A percentile compares a stretch with the other conserved stretches of the same genome.
Conservation (phyloP, 495 filamentous ascomycete species). For the Halenospora varia region DNA sequence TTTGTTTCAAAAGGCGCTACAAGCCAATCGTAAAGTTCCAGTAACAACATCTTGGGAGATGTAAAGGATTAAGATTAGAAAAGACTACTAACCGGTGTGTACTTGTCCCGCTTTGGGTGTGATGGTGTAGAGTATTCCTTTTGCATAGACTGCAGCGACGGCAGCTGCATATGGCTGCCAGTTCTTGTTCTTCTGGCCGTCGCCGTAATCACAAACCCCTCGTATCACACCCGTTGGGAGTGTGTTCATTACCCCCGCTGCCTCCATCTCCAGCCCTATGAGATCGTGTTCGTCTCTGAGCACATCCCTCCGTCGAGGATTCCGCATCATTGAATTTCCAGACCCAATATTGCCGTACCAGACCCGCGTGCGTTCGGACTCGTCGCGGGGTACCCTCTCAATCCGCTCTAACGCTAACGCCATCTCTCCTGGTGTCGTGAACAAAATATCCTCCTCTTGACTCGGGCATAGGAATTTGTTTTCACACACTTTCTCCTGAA, state of each 20-base stretch:
- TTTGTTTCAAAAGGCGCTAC: not conserved
- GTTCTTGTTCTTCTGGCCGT: constrained; percentile 35
- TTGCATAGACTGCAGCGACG: constrained; percentile 38
- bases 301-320: constrained; percentile 7
- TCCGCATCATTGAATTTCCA: constrained; percentile 22
- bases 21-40: not conserved
- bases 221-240: constrained; percentile 27
- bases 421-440: not conserved
- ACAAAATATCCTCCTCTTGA: constrained; percentile 15
- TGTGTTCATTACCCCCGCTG: constrained; percentile 11
- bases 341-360: constrained; percentile 34
- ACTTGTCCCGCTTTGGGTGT: not conserved
- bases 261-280: constrained; percentile 20
- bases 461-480: not conserved
- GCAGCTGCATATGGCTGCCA: constrained; percentile 39
- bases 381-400: constrained; percentile 14
- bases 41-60: not conserved
- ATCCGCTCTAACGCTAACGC: not conserved
- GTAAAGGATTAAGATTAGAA: not conserved
- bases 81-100: not conserved
- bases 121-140: constrained; percentile 26
- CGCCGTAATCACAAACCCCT: constrained; percentile 39
- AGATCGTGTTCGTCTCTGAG: constrained; percentile 24
- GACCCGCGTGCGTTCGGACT: constrained; percentile 16
- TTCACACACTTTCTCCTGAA: not conserved